Evolutionary conservation across 352 stramenopile genomes (phyloP).

Genomic region (Paralagenidium karlingii): DNA sequence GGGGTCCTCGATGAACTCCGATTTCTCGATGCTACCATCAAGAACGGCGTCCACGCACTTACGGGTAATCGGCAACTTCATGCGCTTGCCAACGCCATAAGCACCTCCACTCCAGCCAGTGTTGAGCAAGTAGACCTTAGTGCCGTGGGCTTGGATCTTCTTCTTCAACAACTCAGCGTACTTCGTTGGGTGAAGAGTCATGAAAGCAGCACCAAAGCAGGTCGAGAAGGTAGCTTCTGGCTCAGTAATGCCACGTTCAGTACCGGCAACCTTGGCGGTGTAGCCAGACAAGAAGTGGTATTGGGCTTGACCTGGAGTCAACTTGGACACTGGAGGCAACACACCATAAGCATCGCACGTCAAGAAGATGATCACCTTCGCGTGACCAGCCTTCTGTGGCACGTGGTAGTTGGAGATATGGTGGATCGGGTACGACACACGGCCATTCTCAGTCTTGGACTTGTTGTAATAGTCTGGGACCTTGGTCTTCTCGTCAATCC

Average conservation of each 20-base stretch:
- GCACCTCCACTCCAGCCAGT: constrained; percentile 92
- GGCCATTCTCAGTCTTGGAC: constrained; percentile 39
- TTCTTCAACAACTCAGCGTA: constrained; percentile 44
- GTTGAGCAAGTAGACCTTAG: constrained; percentile 77
- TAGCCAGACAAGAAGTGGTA: constrained; percentile 84
- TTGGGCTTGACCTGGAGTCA: constrained; percentile 89
- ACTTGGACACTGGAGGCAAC: constrained; percentile 89
- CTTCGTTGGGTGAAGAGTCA: constrained; percentile 41
- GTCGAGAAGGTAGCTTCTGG: constrained; percentile 38
- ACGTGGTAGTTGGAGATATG: constrained; percentile 39
- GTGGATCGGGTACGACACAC: constrained; percentile 43
- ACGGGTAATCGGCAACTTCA: constrained; percentile 87
- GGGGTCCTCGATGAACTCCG: constrained; percentile 51
- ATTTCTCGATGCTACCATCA: constrained; percentile 48
- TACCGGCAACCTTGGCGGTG: constrained; percentile 42
- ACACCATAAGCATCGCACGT: constrained; percentile 95
- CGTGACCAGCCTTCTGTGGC: constrained; percentile 30
- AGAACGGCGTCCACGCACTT: constrained; percentile 70
- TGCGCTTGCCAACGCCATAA: constrained; percentile 94
- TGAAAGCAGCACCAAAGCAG: constrained; percentile 40
- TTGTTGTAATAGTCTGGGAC: constrained; percentile 44
- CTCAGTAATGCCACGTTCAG: constrained; percentile 35
- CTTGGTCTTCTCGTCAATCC: constrained; percentile 24
- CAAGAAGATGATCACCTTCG: constrained; percentile 90
- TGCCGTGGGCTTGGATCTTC: constrained; percentile 35